A percentile compares a stretch with the other conserved stretches of the same genome.
phyloP scores from a whole-genome alignment of 306 rosid genomes.

The Begonia fuchsioides region DNA sequence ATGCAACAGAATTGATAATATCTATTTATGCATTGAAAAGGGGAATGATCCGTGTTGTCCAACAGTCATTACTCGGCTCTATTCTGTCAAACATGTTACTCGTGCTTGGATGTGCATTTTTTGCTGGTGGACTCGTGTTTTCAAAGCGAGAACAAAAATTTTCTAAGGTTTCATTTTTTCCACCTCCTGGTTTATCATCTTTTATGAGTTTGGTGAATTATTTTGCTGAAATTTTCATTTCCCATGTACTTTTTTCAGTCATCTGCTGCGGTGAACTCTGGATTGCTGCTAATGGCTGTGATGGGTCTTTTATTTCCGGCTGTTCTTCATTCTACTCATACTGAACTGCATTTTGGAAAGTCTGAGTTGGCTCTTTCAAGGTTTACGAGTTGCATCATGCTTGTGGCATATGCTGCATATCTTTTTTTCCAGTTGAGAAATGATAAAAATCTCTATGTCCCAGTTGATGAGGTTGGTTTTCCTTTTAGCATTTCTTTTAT shows the following conservation, averaged over 20 bases:
- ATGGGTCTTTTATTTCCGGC: constrained; percentile 65
- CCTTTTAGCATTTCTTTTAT: background rate
- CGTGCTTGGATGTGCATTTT: constrained; percentile 81
- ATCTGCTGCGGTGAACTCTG: constrained; percentile 25
- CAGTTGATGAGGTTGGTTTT: constrained; percentile 29
- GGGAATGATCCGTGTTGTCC: constrained; percentile 60
- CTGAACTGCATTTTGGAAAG: constrained; percentile 33
- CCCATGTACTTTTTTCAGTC: constrained; percentile 11
- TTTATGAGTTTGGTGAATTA: too few relatives aligned
- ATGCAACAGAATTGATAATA: constrained; percentile 80
- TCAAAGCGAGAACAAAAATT: constrained; percentile 54
- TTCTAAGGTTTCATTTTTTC: constrained; percentile 40
- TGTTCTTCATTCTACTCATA: constrained; percentile 30
- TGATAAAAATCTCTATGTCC: constrained; percentile 21
- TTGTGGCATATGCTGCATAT: constrained; percentile 43
- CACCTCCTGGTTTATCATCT: background rate
- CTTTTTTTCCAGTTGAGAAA: constrained; percentile 37
- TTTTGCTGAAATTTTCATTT: too few relatives aligned
- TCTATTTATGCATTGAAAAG: constrained; percentile 54
- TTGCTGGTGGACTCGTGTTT: constrained; percentile 60
- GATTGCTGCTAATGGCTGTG: constrained; percentile 40
- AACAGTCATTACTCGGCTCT: constrained; percentile 72
- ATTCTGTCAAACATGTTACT: constrained; percentile 73
- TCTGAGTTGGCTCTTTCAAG: constrained; percentile 54
- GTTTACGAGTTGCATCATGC: constrained; percentile 62